These are phyloP conservation scores for Melastoma malabathricum DNA, from an alignment of 345 rosid genomes.

Conservation along the genomic window DNA sequence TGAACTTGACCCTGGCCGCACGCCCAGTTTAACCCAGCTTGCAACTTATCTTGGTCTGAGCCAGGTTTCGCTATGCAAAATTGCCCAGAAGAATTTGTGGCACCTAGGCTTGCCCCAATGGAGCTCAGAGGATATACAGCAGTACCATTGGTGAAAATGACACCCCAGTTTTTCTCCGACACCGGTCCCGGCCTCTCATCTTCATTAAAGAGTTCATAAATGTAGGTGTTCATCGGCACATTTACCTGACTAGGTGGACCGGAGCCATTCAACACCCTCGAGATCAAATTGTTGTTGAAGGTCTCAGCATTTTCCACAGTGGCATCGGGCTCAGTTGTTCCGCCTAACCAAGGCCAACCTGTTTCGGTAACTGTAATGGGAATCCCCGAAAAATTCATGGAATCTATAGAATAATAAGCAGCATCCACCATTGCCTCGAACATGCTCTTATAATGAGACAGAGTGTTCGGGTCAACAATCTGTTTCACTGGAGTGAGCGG, in stretches of 20 bases:
- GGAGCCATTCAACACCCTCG: constrained; percentile 57
- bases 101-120: constrained; percentile 14
- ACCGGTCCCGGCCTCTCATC: constrained; percentile 65
- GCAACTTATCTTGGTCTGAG: constrained; percentile 57
- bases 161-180: constrained; percentile 84
- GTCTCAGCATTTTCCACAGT: constrained; percentile 57
- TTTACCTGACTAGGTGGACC: constrained; percentile 83
- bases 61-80: constrained; percentile 74
- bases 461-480: constrained; percentile 96
- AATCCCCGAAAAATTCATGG: constrained; percentile 51
- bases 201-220: constrained; percentile 86
- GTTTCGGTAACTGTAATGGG: constrained; percentile 78
- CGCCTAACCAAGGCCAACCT: constrained; percentile 97
- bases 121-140: constrained; percentile 56
- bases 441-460: constrained; percentile 83
- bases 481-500: constrained; percentile 69
- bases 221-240: constrained; percentile 56
- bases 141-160: constrained; percentile 60
- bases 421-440: constrained; percentile 99
- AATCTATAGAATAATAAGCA: constrained; percentile 74
- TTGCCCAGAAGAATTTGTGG: constrained; percentile 31
- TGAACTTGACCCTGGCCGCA: constrained; percentile 89
- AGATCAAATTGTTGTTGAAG: constrained; percentile 59
- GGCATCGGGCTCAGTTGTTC: constrained; percentile 66
- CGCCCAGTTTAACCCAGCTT: constrained; percentile 81